Evolutionary conservation across 2,329 filamentous ascomycete genomes (phyloP).

Genomic region (Epichloe gansuensis): DNA sequence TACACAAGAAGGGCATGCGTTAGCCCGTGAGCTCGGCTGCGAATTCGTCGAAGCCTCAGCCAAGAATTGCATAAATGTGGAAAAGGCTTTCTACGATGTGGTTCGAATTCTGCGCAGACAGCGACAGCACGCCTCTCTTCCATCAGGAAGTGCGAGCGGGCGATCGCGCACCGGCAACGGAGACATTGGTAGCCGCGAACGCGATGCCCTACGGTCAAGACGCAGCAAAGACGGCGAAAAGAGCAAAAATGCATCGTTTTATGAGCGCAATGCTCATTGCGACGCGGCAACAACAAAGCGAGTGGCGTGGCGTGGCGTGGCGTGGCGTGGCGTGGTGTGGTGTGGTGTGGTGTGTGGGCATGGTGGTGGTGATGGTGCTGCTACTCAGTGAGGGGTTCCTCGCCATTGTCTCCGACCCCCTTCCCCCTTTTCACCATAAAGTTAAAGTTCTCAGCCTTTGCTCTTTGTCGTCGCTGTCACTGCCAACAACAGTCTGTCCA

Average conservation of each 20-base stretch:
- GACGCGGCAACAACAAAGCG: neutral
- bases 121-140: conserved; percentile 44
- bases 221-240: conserved; percentile 25
- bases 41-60: conserved; percentile 96
- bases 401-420: neutral
- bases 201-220: conserved; percentile 18
- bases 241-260: conserved; percentile 27
- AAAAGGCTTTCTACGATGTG: conserved; percentile 97
- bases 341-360: neutral
- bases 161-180: conserved; percentile 28
- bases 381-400: neutral
- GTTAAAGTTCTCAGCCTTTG: neutral
- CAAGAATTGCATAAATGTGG: conserved; percentile 96
- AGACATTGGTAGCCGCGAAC: conserved; percentile 21
- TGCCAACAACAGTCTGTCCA: too few relatives aligned
- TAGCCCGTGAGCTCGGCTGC: conserved; percentile 85
- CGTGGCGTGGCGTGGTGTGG: too few relatives aligned
- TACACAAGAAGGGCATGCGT: conserved; percentile 84
- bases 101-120: conserved; percentile 82
- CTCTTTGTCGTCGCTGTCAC: neutral
- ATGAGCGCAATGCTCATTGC: conserved; percentile 17
- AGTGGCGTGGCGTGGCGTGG: neutral
- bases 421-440: neutral
- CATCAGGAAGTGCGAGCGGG: conserved; percentile 21
- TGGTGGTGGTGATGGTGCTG: neutral